Base-by-base conservation (phyloP, 2,329 filamentous ascomycete species). In the Capronia epimyces region DNA sequence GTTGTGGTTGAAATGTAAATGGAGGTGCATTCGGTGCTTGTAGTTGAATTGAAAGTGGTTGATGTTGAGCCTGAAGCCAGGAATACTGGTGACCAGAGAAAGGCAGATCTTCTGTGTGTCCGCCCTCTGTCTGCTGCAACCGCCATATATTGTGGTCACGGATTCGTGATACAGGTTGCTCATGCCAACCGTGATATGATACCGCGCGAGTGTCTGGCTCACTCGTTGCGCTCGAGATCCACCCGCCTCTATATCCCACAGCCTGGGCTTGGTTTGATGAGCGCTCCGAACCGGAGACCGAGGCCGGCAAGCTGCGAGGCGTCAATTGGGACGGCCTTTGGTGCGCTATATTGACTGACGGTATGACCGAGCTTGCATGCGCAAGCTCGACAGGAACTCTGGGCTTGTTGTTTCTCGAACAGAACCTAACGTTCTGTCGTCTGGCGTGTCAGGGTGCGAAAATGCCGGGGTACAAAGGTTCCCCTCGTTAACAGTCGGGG, bases 321-420 rank as follows among this genome's bases (percentile, higher is more conserved):
- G 47, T 46, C 20, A 49, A 49, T 24, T 50, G 55, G 15, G 47
- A 46, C 31, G 41, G 49, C 21, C 34, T 55, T 37, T 20, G 55
- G 49, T 55, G 41, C 52, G 55, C 55, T 55, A 57, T 57, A 34
- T 52, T 57, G 55, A 49, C 52, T 42, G 55, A 49, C n/a, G 27
- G 10, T 41, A 49, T 27, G 41, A 20, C 49, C 55, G 55, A 57
- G 52, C 55, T 49, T 57, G 55, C 55, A 34, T 21, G 13, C 41
- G 55, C 55, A 57, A 57, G 55, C 52, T 55, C 55, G 55, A 54
- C 25, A 52, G 41, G 3, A 15, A 12, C 20, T 42, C 50, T 40
- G 25, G 20, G 24, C 32, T 24, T 29, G 20, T 29, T 46, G 46
- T 46, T 34, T 21, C 15, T 32, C 24, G 25, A 31, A 49, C 36